Base-by-base conservation (phyloP, 805 yeast species). In the Saccharomycopsis schoenii region DNA sequence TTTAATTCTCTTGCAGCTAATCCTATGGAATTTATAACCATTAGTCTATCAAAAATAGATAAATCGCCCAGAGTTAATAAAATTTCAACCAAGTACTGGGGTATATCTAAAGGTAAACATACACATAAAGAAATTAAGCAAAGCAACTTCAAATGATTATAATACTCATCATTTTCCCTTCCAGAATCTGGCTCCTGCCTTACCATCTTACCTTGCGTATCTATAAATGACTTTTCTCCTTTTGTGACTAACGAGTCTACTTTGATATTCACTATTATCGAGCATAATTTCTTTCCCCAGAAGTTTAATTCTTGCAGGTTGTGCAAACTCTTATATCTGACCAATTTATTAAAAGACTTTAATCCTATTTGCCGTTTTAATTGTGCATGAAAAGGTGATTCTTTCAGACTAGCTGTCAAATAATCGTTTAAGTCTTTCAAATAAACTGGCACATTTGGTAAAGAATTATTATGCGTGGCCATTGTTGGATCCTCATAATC, bases 31-130 rank as follows among this genome's bases (percentile, higher is more conserved):
- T 92, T 82, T 19, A 94, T 71, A 9, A 92, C 76, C 36, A 81
- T 73, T 73, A 92, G 76, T 56, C 98, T 72, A 62, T 86, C 92
- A 63, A 88, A 94, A 19, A 94, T 70, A 0, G 96, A 89, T 64
- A 86, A 83, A 68, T 93, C 99, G 0, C 92, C 91, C 52, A 47
- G 52, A 0, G 79, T 76, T 41, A 82, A 74, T 17, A 91, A 73
- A 17, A 52, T 55, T 41, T 58, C 37, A 14, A 60, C 43, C 41
- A 63, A 59, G 57, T 37, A 55, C n/a, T 40, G 40, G 10, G 65
- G 65, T 8, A 63, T 59, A 2, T 14, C 55, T 10, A 15, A 11
- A 2, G 37, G 60, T 19, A 57, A 19, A 15, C 61, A 56, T 15
- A 59, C 62, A 39, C 43, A 19, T 40, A 63, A 50, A 17, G 64